phyloP scores from a whole-genome alignment of 768 basidiomycete species.

The Filobasidium wieringae region DNA sequence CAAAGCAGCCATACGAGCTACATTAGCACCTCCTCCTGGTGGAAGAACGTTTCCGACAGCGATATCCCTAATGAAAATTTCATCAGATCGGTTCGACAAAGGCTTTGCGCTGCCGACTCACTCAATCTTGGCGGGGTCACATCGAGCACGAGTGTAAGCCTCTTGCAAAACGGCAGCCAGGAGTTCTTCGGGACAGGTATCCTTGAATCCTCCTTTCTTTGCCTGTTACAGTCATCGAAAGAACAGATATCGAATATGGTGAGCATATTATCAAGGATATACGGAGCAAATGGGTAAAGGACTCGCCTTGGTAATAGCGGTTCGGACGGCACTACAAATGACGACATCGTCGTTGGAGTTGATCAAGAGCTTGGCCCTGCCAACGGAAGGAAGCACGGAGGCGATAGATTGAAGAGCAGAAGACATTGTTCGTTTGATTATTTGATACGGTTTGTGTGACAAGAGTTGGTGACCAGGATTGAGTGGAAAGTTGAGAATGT shows the following conservation, averaged over 20 bases:
- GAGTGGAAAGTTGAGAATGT: no score
- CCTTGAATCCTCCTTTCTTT: slow-evolving; percentile 86
- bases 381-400: slow-evolving; percentile 33
- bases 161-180: slow-evolving; percentile 72
- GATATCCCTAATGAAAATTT: slow-evolving; percentile 51
- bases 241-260: not conserved
- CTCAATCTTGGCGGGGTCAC: slow-evolving; percentile 36
- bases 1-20: slow-evolving; percentile 74
- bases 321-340: slow-evolving; percentile 74
- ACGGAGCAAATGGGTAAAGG: not conserved
- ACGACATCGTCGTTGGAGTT: slow-evolving; percentile 80
- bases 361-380: slow-evolving; percentile 48
- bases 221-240: slow-evolving; percentile 21
- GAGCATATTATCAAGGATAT: not conserved
- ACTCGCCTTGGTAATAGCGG: slow-evolving; percentile 78
- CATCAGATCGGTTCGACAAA: not conserved
- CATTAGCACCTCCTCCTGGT: slow-evolving; percentile 40
- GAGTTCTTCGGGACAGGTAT: slow-evolving; percentile 74
- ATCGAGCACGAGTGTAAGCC: slow-evolving; percentile 25
- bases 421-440: no score
- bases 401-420: slow-evolving; percentile 32
- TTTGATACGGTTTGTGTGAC: no score
- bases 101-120: slow-evolving; percentile 13
- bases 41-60: slow-evolving; percentile 48
- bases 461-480: no score